These are phyloP conservation scores for Paratinospora sagittata DNA, from an alignment of 164 flowering plant genomes.

Conservation along the genomic window DNA sequence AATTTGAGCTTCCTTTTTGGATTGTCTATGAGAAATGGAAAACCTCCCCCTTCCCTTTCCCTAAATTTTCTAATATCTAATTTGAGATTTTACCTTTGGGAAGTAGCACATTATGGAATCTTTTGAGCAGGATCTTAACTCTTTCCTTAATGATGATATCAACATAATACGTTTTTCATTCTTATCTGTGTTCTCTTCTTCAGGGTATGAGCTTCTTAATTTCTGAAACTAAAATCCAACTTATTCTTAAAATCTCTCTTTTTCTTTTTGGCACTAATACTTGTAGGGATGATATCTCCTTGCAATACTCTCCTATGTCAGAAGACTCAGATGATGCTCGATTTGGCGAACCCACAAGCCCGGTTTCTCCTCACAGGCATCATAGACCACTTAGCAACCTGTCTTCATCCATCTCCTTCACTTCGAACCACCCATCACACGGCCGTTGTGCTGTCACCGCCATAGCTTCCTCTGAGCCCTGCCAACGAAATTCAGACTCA, in stretches of 20 bases:
- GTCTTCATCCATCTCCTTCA: neutral
- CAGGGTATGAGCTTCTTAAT: neutral
- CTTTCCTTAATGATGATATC: too few species aligned
- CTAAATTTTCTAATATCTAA: too few species aligned
- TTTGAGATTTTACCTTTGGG: too few species aligned
- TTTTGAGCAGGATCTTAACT: too few species aligned
- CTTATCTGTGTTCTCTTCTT: neutral
- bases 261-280: conserved; percentile 4
- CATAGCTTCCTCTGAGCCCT: conserved; percentile 44
- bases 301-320: conserved; percentile 89
- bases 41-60: too few species aligned
- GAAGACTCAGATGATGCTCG: conserved; percentile 87
- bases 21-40: too few species aligned
- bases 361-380: conserved; percentile 78
- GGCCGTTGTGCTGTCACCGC: conserved; percentile 13
- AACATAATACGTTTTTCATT: neutral
- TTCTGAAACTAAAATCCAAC: neutral
- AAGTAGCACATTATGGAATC: too few species aligned
- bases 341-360: conserved; percentile 68
- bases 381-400: neutral
- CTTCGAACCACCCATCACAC: conserved; percentile 5
- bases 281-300: conserved; percentile 69
- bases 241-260: neutral
- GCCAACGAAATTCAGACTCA: conserved; percentile 77
- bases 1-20: too few species aligned